Evolutionary conservation across 441 rosid genomes (phyloP).

Genomic region (Gossypium gossypioides): DNA sequence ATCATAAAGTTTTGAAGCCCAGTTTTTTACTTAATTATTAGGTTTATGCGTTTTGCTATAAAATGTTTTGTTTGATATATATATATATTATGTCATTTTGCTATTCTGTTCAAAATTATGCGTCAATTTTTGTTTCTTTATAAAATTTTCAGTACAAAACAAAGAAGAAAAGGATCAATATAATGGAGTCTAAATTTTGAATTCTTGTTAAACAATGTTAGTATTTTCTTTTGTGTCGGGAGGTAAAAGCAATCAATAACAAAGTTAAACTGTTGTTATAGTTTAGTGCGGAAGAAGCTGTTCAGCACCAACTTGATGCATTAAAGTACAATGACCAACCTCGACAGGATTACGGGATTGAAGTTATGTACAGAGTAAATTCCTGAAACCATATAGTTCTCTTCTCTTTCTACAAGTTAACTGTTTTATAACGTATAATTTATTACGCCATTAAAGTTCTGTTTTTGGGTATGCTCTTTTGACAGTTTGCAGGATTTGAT

Average conservation of each 20-base stretch:
- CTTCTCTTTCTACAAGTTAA: neutral
- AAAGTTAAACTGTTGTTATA: slow-evolving; percentile 27
- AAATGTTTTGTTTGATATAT: neutral
- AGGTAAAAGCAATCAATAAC: neutral
- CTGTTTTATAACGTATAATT: neutral
- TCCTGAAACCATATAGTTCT: neutral
- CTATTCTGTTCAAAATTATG: no score
- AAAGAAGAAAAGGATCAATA: neutral
- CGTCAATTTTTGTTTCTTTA: no score
- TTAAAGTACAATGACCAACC: slow-evolving; percentile 81
- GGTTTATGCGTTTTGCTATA: neutral
- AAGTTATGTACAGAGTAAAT: slow-evolving; percentile 82
- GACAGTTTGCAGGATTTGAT: slow-evolving; percentile 90
- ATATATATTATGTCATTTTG: no score
- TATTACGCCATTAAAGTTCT: neutral
- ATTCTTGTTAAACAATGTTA: neutral
- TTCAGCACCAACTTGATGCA: slow-evolving; percentile 72
- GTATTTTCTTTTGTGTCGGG: neutral
- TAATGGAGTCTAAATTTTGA: neutral
- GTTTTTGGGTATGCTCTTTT: slow-evolving; percentile 7
- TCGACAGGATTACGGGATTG: slow-evolving; percentile 76
- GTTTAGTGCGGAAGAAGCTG: slow-evolving; percentile 89
- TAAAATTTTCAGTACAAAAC: neutral
- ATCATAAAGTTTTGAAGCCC: neutral
- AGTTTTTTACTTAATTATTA: neutral